Evolutionary conservation across 2,329 filamentous ascomycete genomes (phyloP).

Genomic region (Penicillium sp.): DNA sequence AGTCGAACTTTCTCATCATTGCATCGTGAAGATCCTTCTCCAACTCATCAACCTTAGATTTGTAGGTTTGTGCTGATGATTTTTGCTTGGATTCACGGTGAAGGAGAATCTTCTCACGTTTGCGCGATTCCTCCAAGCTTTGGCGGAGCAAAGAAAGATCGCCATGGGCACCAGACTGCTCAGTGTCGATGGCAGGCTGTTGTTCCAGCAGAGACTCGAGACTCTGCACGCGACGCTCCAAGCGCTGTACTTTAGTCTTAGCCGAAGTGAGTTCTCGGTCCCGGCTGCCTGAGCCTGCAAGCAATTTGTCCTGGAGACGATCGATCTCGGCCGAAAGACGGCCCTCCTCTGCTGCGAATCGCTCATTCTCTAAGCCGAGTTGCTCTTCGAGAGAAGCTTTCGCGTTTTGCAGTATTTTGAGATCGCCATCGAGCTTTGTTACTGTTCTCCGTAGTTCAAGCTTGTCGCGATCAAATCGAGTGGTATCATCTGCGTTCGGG

Average conservation of each 20-base stretch:
- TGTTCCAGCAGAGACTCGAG: conserved; percentile 57
- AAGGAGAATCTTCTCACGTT: conserved; percentile 65
- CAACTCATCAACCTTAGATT: conserved; percentile 66
- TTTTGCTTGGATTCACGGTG: conserved; percentile 68
- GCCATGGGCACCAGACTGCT: conserved; percentile 35
- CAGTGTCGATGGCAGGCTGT: conserved; percentile 47
- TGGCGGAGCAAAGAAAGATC: conserved; percentile 64
- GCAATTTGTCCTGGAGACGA: conserved; percentile 56
- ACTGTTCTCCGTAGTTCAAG: conserved; percentile 69
- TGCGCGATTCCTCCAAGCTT: conserved; percentile 64
- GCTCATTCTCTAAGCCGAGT: conserved; percentile 66
- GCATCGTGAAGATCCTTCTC: conserved; percentile 69
- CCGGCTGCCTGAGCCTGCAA: conserved; percentile 39
- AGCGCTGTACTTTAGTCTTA: conserved; percentile 64
- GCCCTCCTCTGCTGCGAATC: conserved; percentile 67
- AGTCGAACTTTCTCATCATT: conserved; percentile 53
- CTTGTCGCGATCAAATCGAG: conserved; percentile 68
- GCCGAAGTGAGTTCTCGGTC: conserved; percentile 54
- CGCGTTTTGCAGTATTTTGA: conserved; percentile 66
- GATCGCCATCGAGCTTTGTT: conserved; percentile 67
- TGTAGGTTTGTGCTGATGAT: conserved; percentile 63
- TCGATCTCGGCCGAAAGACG: conserved; percentile 55
- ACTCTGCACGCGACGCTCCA: conserved; percentile 59
- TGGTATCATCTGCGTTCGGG: conserved; percentile 59
- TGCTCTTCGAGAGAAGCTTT: conserved; percentile 64